Percentiles rank a stretch among this genome's conserved stretches.
Evolutionary conservation across 768 basidiomycete species (phyloP).

Genomic region (Auriscalpium microsporum): DNA sequence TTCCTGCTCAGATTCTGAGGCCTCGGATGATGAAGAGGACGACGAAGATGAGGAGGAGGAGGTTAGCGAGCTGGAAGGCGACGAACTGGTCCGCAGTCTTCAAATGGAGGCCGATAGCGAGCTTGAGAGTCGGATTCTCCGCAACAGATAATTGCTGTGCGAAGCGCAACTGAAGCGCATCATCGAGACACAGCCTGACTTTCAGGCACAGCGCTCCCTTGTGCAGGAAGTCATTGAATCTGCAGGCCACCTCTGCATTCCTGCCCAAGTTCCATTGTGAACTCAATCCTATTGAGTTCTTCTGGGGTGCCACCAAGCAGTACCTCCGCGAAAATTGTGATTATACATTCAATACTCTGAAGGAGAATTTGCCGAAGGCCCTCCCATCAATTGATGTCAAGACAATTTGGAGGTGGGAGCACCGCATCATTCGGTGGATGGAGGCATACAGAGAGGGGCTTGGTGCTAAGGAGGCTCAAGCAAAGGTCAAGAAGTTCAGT

Average conservation of each 20-base stretch:
- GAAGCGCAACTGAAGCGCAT: no score
- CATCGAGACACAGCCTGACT: not conserved
- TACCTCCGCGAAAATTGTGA: conserved; percentile 19
- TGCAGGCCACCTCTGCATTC: conserved; percentile 21
- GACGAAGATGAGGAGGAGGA: no score
- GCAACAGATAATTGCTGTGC: no score
- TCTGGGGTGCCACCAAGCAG: conserved; percentile 25
- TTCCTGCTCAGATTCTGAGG: no score
- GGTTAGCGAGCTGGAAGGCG: no score
- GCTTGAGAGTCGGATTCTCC: no score
- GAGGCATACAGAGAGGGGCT: conserved; percentile 26
- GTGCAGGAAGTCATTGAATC: not conserved
- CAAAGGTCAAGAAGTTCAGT: conserved; percentile 24
- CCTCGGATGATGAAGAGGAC: no score
- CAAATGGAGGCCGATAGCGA: no score
- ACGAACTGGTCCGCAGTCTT: no score
- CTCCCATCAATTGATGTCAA: conserved; percentile 14
- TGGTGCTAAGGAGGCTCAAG: conserved; percentile 23
- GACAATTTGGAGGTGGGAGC: conserved; percentile 26
- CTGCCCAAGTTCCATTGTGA: conserved; percentile 25
- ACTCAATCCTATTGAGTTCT: conserved; percentile 24
- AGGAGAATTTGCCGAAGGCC: conserved; percentile 18
- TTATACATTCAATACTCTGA: conserved; percentile 20
- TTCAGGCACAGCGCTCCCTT: not conserved
- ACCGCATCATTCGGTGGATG: conserved; percentile 25